Evolutionary conservation across 352 stramenopile species (phyloP).

Genomic region (Phytophthora boehmeriae): DNA sequence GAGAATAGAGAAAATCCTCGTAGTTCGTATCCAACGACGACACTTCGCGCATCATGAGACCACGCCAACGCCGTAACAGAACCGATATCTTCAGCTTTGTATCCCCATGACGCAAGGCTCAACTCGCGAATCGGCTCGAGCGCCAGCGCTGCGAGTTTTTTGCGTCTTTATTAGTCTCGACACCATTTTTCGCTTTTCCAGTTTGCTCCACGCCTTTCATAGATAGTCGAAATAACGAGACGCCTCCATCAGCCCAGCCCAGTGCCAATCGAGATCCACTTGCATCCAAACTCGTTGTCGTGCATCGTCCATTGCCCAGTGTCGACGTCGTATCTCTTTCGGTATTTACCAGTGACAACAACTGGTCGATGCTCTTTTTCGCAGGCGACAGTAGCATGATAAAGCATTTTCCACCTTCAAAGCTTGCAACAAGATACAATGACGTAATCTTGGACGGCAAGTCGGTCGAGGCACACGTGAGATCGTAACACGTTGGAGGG

Average conservation of each 20-base stretch:
- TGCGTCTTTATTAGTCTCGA: not conserved
- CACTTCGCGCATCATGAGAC: conserved; percentile 58
- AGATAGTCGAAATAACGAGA: conserved; percentile 67
- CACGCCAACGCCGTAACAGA: conserved; percentile 70
- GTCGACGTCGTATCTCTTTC: conserved; percentile 37
- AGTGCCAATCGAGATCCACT: conserved; percentile 62
- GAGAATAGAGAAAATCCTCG: conserved; percentile 84
- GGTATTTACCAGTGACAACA: conserved; percentile 79
- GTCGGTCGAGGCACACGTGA: conserved; percentile 58
- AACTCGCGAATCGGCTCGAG: conserved; percentile 70
- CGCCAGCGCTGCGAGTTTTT: conserved; percentile 26
- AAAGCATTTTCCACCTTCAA: conserved; percentile 82
- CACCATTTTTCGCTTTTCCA: not conserved
- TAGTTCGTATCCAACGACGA: conserved; percentile 74
- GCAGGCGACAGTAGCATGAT: conserved; percentile 71
- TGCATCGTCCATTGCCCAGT: conserved; percentile 51
- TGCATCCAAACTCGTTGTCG: conserved; percentile 46
- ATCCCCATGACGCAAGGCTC: conserved; percentile 70
- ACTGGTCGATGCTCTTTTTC: conserved; percentile 69
- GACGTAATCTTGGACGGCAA: conserved; percentile 28
- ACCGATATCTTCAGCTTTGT: conserved; percentile 55
- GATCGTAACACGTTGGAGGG: conserved; percentile 52
- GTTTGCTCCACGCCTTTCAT: conserved; percentile 28
- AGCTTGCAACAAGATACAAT: conserved; percentile 69
- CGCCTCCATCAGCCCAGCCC: conserved; percentile 73